Evolutionary conservation across 345 rosid species (phyloP).

Genomic region (Lepidium sativum): DNA sequence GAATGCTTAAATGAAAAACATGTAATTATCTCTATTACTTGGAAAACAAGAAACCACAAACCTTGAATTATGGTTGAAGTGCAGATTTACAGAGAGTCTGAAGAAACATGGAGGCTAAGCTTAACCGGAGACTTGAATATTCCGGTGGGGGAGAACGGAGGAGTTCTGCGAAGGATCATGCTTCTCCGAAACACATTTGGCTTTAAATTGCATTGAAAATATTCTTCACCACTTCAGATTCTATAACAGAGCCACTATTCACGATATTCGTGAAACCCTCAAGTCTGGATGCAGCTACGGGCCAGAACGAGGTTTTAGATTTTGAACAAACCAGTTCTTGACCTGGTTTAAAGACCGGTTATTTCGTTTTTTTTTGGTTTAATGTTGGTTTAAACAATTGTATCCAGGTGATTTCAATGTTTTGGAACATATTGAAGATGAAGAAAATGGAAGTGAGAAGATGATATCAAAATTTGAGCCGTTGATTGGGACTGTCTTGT

Average conservation of each 20-base stretch:
- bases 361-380: not conserved
- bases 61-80: not conserved
- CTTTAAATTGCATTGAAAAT: conserved; percentile 54
- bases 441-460: conserved; percentile 26
- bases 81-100: conserved; percentile 68
- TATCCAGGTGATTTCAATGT: conserved; percentile 67
- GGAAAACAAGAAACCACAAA: not conserved
- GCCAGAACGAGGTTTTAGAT: conserved; percentile 35
- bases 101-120: conserved; percentile 55
- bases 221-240: conserved; percentile 51
- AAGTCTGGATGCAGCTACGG: conserved; percentile 74
- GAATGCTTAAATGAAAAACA: conserved; percentile 58
- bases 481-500: conserved; percentile 30
- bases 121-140: conserved; percentile 57
- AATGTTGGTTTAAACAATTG: not conserved
- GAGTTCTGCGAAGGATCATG: conserved; percentile 75
- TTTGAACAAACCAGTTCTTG: not conserved
- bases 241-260: conserved; percentile 63
- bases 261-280: conserved; percentile 49
- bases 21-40: conserved; percentile 31
- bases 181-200: conserved; percentile 60
- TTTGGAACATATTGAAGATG: conserved; percentile 47
- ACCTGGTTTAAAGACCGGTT: not conserved
- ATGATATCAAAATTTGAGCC: conserved; percentile 16
- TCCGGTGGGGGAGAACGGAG: conserved; percentile 32